Percentiles rank a stretch among this genome's conserved stretches.
These are phyloP conservation scores for Phaeosphaeriaceae sp. DNA, from an alignment of 2,329 filamentous ascomycete genomes.

Conservation along the genomic window DNA sequence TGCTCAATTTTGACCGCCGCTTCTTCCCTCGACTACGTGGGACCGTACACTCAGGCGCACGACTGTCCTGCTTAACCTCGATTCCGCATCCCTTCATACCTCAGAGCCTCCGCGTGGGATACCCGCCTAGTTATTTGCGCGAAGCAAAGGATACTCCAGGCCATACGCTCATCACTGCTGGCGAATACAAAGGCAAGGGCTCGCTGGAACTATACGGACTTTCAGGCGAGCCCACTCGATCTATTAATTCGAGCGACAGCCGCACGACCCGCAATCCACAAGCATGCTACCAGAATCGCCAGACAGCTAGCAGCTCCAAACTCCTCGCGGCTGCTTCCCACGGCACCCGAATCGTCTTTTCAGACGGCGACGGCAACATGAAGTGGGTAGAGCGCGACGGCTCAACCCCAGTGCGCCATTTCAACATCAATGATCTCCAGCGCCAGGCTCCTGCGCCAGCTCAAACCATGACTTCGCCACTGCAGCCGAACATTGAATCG, in stretches of 20 bases:
- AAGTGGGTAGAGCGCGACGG: constrained; percentile 94
- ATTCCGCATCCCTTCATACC: constrained; percentile 73
- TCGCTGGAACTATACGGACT: constrained; percentile 86
- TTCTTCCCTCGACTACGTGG: constrained; percentile 79
- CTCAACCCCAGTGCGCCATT: constrained; percentile 59
- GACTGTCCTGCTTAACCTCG: constrained; percentile 75
- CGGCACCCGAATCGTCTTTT: constrained; percentile 80
- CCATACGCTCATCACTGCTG: constrained; percentile 78
- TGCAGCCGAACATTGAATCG: constrained; percentile 13
- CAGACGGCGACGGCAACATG: constrained; percentile 81
- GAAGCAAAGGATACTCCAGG: constrained; percentile 62
- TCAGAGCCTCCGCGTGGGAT: constrained; percentile 65
- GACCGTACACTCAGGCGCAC: constrained; percentile 83
- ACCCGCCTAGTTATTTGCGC: constrained; percentile 58
- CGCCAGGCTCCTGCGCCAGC: background rate
- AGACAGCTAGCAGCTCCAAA: constrained; percentile 81
- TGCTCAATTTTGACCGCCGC: constrained; percentile 87
- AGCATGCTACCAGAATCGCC: constrained; percentile 68
- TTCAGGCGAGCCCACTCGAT: constrained; percentile 44
- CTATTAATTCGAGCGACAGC: constrained; percentile 37
- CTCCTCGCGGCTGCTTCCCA: constrained; percentile 82
- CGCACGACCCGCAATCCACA: constrained; percentile 51
- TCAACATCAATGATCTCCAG: constrained; percentile 62
- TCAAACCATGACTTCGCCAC: constrained; percentile 3
- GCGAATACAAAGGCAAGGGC: constrained; percentile 91